Evolutionary conservation across 2,329 filamentous ascomycete genomes (phyloP).

Genomic region (Chalaropsis thielavioides): DNA sequence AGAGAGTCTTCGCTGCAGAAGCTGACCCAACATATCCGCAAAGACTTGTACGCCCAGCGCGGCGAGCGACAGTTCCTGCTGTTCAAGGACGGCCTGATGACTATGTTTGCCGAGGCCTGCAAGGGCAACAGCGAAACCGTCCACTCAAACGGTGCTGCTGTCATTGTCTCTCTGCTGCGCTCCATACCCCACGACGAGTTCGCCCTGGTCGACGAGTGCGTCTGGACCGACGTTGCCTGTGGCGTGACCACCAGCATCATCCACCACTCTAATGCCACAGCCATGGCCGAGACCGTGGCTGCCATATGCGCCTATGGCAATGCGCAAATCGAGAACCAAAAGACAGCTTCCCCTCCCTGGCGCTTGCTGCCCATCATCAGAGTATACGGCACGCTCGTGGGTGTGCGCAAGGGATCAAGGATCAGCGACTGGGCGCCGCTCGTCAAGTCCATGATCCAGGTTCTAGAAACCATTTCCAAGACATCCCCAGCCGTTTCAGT

Average conservation of each 20-base stretch:
- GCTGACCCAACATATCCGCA: slow-evolving; percentile 57
- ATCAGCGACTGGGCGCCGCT: slow-evolving; percentile 57
- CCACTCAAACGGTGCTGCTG: slow-evolving; percentile 43
- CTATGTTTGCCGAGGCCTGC: slow-evolving; percentile 72
- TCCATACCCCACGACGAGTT: slow-evolving; percentile 38
- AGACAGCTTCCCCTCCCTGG: slow-evolving; percentile 17
- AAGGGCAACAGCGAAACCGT: slow-evolving; percentile 46
- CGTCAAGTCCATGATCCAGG: slow-evolving; percentile 39
- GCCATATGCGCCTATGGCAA: slow-evolving; percentile 39
- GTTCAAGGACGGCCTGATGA: slow-evolving; percentile 82
- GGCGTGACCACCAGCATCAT: slow-evolving; percentile 70
- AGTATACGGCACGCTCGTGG: slow-evolving; percentile 54
- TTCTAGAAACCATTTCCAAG: slow-evolving; percentile 36
- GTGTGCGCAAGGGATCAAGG: slow-evolving; percentile 67
- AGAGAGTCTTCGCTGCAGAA: slow-evolving; percentile 56
- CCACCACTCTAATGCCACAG: slow-evolving; percentile 63
- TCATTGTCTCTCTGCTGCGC: slow-evolving; percentile 38
- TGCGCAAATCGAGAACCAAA: slow-evolving; percentile 25
- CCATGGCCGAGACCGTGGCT: slow-evolving; percentile 54
- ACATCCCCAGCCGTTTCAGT: slow-evolving; percentile 24
- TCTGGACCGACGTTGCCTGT: slow-evolving; percentile 51
- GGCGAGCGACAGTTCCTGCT: slow-evolving; percentile 46
- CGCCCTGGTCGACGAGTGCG: slow-evolving; percentile 31
- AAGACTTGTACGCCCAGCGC: slow-evolving; percentile 45
- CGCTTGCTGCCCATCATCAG: slow-evolving; percentile 32